These are phyloP conservation scores for Periglandula ipomoeae DNA, from an alignment of 2,329 filamentous ascomycete genomes.

Conservation along the genomic window DNA sequence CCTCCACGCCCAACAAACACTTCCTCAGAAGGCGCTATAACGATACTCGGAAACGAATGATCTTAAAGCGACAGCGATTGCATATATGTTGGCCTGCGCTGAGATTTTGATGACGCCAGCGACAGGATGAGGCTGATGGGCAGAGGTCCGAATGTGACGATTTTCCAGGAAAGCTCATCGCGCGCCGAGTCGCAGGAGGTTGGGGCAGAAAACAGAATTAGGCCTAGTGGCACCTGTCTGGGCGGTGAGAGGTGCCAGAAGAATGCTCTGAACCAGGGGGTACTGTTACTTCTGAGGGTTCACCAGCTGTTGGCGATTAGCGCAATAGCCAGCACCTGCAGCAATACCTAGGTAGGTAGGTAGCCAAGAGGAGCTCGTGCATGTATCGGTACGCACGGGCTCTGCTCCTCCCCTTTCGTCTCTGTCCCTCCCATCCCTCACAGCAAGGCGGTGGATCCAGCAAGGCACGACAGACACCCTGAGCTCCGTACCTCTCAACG, in stretches of 20 bases:
- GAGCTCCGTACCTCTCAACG: slow-evolving; percentile 20
- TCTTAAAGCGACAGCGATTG: background rate
- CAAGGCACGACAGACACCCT: background rate
- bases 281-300: too few species aligned
- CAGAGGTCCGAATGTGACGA: slow-evolving; percentile 2
- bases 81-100: slow-evolving; percentile 6
- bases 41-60: background rate
- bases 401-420: too few species aligned
- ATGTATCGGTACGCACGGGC: too few species aligned
- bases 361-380: too few species aligned
- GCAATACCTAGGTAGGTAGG: too few species aligned
- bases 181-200: slow-evolving; percentile 5
- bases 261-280: background rate
- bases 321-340: too few species aligned
- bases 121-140: background rate
- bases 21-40: background rate
- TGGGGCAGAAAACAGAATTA: slow-evolving; percentile 12
- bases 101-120: slow-evolving; percentile 2
- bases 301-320: too few species aligned
- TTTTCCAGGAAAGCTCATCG: slow-evolving; percentile 12
- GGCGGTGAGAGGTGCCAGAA: slow-evolving; percentile 9
- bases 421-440: too few species aligned
- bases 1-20: background rate
- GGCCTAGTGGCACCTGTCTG: slow-evolving; percentile 4
- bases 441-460: too few species aligned